Evolutionary conservation across 345 rosid species (phyloP), one percentile per base, ranked within the genome.

Genomic region (Microthlaspi erraticum): DNA sequence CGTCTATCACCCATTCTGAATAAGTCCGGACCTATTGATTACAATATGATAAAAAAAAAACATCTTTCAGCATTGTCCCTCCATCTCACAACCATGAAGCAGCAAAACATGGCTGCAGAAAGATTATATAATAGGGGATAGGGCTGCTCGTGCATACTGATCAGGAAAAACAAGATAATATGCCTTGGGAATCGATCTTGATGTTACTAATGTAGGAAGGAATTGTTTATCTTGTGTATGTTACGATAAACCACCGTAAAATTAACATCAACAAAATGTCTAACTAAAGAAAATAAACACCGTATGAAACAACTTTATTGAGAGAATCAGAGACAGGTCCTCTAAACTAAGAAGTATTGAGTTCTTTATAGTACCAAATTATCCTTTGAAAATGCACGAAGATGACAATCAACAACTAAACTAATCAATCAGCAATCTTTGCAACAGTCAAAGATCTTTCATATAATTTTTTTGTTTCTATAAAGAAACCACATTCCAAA

Each of bases 1-100:
- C 99, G 77, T 95, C 99, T 79, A 90, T 95, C 64, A 95, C 99
- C 98, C 99, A 95, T 60, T 95, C 99, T 8, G 99, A 95, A 85
- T 95, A 95, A 10, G 99, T 91, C 23, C 88, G 93, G 50, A 95
- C 80, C 99, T 95, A 79, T 45, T 73, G 45, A 79, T 12, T 67
- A 57, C 63, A 39, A 68, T 37, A 60, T 23, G 29, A 58, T 13
- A 23, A 23, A 23, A 23, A 23, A 33, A 39, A 32, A 39, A 76
- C 26, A 77, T 58, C 34, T 13, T 45, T 33, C 46, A 75, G 20
- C 61, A 29, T 18, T 29, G 53, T 7, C 43, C 18, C 74, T 61
- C 57, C 61, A 12, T 26, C 43, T 34, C 37, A 18, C 37, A 18
- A 73, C 10, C 5, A 49, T 5, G 4, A 64, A 64, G 31, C 11